Evolutionary conservation across 176 grass and related monocot species (phyloP).

Genomic region (Oryza brachyantha): DNA sequence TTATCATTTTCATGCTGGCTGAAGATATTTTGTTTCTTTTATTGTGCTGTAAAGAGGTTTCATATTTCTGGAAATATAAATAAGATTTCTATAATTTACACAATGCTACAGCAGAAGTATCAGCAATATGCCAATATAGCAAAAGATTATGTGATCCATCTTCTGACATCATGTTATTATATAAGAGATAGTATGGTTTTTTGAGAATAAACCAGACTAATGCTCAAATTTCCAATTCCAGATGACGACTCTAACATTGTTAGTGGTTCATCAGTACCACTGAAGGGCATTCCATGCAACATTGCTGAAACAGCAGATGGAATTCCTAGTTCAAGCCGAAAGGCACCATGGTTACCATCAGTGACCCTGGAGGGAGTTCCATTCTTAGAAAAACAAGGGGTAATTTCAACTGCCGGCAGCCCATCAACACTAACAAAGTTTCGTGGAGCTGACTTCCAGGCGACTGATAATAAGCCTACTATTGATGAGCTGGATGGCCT

Average conservation of each 20-base stretch:
- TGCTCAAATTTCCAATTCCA: slow-evolving; percentile 42
- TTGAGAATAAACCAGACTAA: slow-evolving; percentile 21
- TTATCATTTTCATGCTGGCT: slow-evolving; percentile 13
- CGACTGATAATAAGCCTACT: slow-evolving; percentile 51
- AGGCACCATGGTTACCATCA: slow-evolving; percentile 40
- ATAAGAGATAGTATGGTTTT: not conserved
- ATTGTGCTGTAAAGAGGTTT: not conserved
- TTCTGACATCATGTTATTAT: slow-evolving; percentile 14
- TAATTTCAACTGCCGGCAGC: slow-evolving; percentile 29
- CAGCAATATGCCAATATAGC: not conserved
- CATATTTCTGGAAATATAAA: slow-evolving; percentile 22
- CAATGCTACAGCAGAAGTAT: not conserved
- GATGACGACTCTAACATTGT: slow-evolving; percentile 46
- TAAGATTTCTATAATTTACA: not conserved
- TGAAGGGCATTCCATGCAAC: slow-evolving; percentile 50
- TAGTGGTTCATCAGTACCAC: slow-evolving; percentile 38
- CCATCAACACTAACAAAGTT: slow-evolving; percentile 33
- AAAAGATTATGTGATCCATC: slow-evolving; percentile 2
- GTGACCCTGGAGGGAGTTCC: slow-evolving; percentile 49
- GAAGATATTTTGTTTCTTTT: slow-evolving; percentile 5
- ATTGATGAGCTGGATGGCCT: slow-evolving; percentile 78
- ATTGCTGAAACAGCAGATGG: slow-evolving; percentile 42
- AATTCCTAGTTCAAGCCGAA: slow-evolving; percentile 57
- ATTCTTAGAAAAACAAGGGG: slow-evolving; percentile 39
- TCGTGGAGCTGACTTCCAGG: slow-evolving; percentile 46